Conservation (phyloP, 768 basidiomycete genomes). For the Crepidotus variabilis region DNA sequence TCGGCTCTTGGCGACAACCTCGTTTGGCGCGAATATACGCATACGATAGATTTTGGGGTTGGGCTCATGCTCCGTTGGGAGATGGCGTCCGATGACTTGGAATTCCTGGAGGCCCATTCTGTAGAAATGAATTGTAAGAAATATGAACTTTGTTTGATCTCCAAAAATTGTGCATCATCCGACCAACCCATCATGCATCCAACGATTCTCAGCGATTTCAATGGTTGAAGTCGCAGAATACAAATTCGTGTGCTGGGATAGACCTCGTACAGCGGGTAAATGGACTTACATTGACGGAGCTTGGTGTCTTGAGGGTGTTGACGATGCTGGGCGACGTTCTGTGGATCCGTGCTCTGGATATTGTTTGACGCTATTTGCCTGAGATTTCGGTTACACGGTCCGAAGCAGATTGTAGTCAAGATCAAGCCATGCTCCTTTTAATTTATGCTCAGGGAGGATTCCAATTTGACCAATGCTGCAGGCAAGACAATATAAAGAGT, state of each 20-base stretch:
- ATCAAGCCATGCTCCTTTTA: too few relatives aligned
- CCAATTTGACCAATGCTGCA: background rate
- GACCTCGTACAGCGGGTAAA: constrained; percentile 6
- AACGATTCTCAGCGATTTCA: constrained; percentile 12
- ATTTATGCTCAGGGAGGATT: background rate
- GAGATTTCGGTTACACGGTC: too few relatives aligned
- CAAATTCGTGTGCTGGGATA: too few relatives aligned
- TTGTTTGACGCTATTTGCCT: constrained; percentile 16
- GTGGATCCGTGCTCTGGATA: constrained; percentile 8
- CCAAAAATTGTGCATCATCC: constrained; percentile 15
- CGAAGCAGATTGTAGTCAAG: too few relatives aligned
- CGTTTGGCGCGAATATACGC: constrained; percentile 99
- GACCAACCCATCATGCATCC: constrained; percentile 26
- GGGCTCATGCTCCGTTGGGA: constrained; percentile 90
- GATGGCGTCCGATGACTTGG: constrained; percentile 96
- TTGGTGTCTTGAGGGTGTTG: constrained; percentile 31
- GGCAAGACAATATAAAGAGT: background rate
- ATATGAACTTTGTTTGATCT: constrained; percentile 5
- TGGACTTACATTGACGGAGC: constrained; percentile 32
- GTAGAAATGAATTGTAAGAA: constrained; percentile 9
- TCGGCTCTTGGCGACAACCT: constrained; percentile 97
- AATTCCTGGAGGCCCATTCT: constrained; percentile 87
- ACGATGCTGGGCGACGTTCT: constrained; percentile 12
- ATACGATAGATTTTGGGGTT: constrained; percentile 99
- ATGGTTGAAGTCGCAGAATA: constrained; percentile 5